phyloP scores from a whole-genome alignment of 1,284 basidiomycete genomes.

The Moesziomyces sp. region DNA sequence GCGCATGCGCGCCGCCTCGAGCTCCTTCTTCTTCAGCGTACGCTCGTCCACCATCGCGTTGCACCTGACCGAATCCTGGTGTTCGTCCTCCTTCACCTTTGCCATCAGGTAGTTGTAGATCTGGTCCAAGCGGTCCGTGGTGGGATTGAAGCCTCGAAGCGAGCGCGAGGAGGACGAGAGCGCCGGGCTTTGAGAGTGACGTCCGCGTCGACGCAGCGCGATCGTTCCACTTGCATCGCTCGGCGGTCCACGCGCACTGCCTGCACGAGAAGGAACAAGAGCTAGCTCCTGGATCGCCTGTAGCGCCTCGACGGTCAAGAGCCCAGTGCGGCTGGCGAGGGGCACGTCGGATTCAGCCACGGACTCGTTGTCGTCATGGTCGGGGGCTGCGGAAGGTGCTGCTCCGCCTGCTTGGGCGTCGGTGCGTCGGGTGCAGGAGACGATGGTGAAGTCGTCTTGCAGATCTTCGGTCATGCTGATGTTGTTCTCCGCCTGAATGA shows the following conservation, averaged over 20 bases:
- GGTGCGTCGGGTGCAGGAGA: neutral
- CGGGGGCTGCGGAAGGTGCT: no score
- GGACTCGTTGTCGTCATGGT: neutral
- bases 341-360: neutral
- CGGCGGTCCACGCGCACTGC: neutral
- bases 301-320: neutral
- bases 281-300: neutral
- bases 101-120: constrained; percentile 2
- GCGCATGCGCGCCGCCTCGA: neutral
- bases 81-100: constrained; percentile 10
- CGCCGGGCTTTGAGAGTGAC: neutral
- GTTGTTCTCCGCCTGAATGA: neutral
- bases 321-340: neutral
- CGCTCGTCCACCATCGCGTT: no score
- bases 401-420: no score
- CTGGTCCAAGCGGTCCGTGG: neutral
- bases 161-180: neutral
- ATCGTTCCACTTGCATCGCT: no score
- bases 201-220: no score
- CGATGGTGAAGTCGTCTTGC: neutral
- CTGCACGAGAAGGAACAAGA: neutral
- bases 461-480: neutral
- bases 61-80: constrained; percentile 3
- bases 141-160: neutral
- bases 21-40: neutral